Percentiles rank a stretch among this genome's conserved stretches.
These are phyloP conservation scores for Nemania diffusa DNA, from an alignment of 2,329 filamentous ascomycete species.

Conservation along the genomic window DNA sequence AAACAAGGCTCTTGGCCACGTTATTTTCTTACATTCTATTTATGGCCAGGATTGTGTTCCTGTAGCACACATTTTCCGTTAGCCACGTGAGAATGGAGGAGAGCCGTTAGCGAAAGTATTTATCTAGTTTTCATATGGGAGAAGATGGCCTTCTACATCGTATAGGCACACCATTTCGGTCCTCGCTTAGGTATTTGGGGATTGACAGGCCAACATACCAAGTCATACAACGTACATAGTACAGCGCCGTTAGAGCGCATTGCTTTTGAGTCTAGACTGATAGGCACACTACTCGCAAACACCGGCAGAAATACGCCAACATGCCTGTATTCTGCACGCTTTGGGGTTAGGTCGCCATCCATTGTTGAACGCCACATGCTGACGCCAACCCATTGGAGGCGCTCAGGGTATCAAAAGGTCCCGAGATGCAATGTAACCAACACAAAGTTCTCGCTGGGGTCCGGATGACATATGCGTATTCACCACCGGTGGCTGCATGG, in stretches of 20 bases:
- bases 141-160: too few relatives aligned
- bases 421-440: constrained; percentile 14
- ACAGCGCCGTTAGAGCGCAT: not conserved
- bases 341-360: not conserved
- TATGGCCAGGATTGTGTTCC: not conserved
- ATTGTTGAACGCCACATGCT: constrained; percentile 5
- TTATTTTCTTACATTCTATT: not conserved
- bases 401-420: constrained; percentile 1
- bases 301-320: not conserved
- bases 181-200: not conserved
- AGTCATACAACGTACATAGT: too few relatives aligned
- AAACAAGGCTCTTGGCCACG: not conserved
- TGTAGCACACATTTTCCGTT: constrained; percentile 9
- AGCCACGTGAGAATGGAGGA: constrained; percentile 15
- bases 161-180: not conserved
- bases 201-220: not conserved
- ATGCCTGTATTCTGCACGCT: not conserved
- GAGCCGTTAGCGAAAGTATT: too few relatives aligned
- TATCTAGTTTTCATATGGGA: too few relatives aligned
- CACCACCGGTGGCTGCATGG: too few relatives aligned
- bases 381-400: not conserved
- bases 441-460: not conserved
- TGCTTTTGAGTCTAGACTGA: not conserved
- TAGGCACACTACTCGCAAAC: not conserved
- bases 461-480: too few relatives aligned